Evolutionary conservation across 2,329 filamentous ascomycete genomes (phyloP).

Genomic region (Ceratocystis smalleyi): DNA sequence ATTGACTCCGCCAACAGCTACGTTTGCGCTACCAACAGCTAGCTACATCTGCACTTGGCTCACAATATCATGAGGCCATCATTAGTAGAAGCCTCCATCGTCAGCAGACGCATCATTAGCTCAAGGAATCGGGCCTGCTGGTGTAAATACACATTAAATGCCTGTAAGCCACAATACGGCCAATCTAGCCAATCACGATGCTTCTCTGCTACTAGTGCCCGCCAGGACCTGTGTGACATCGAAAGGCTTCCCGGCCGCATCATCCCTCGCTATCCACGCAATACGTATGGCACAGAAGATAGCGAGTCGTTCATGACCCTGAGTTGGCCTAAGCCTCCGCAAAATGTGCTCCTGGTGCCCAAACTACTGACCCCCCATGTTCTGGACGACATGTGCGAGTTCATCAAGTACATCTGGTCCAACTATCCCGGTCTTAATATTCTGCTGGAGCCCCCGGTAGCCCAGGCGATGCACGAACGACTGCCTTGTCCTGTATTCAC

Average conservation of each 20-base stretch:
- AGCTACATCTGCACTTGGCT: too few relatives aligned
- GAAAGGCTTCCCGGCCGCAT: conserved; percentile 38
- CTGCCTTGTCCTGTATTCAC: conserved; percentile 63
- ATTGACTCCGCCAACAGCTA: too few relatives aligned
- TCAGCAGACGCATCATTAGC: not conserved
- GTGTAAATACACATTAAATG: not conserved
- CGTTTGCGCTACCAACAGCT: too few relatives aligned
- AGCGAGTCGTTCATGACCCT: conserved; percentile 40
- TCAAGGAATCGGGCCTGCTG: not conserved
- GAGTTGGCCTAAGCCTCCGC: conserved; percentile 38
- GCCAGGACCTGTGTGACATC: conserved; percentile 35
- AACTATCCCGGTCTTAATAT: conserved; percentile 72
- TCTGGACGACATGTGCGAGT: conserved; percentile 36
- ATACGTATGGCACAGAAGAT: conserved; percentile 26
- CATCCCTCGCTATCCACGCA: conserved; percentile 44
- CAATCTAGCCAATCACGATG: conserved; percentile 20
- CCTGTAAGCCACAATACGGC: not conserved
- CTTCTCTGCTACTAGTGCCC: conserved; percentile 35
- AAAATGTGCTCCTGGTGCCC: conserved; percentile 42
- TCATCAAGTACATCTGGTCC: conserved; percentile 55
- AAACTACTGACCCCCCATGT: conserved; percentile 42
- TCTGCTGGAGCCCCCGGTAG: conserved; percentile 66
- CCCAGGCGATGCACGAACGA: conserved; percentile 51
- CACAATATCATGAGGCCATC: not conserved
- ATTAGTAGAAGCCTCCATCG: not conserved